These are phyloP conservation scores for Pythium volutum DNA, from an alignment of 352 stramenopile species.

Conservation along the genomic window DNA sequence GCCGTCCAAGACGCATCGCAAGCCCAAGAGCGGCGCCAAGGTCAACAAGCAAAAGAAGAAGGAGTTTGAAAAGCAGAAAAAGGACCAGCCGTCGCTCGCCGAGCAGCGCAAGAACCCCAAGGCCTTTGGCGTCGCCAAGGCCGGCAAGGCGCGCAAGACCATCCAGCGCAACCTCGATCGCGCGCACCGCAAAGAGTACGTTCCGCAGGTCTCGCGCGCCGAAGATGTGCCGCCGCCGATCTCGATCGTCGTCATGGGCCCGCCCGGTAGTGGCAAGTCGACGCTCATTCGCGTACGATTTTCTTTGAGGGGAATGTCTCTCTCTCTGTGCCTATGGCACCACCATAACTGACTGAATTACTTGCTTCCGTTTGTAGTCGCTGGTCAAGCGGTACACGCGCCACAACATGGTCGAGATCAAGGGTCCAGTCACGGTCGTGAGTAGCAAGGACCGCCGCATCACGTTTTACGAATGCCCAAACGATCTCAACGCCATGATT, in stretches of 20 bases:
- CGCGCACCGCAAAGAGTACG: slow-evolving; percentile 97
- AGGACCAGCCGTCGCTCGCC: slow-evolving; percentile 72
- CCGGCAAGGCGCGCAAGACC: slow-evolving; percentile 92
- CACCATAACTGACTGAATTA: not conserved
- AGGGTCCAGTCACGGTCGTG: slow-evolving; percentile 98
- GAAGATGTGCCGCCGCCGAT: slow-evolving; percentile 91
- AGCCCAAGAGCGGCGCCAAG: slow-evolving; percentile 88
- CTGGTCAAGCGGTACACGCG: slow-evolving; percentile 99
- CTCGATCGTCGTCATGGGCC: slow-evolving; percentile 98
- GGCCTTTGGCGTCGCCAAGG: slow-evolving; percentile 97
- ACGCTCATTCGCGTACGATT: slow-evolving; percentile 92
- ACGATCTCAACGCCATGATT: slow-evolving; percentile 91
- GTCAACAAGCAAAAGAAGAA: slow-evolving; percentile 95
- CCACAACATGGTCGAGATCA: slow-evolving; percentile 96
- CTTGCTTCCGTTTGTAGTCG: slow-evolving; percentile 40
- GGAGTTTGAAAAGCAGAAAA: slow-evolving; percentile 83
- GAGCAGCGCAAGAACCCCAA: slow-evolving; percentile 96
- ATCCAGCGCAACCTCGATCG: slow-evolving; percentile 98
- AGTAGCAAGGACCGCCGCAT: slow-evolving; percentile 97
- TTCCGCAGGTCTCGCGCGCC: slow-evolving; percentile 80
- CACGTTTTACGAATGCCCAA: slow-evolving; percentile 99
- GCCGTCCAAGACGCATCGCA: slow-evolving; percentile 70
- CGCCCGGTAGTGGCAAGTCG: slow-evolving; percentile 95
- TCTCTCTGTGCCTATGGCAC: not conserved
- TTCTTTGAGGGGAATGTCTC: not conserved